Base-by-base conservation (phyloP, 2,329 filamentous ascomycete species). In the Epichloe sibirici region DNA sequence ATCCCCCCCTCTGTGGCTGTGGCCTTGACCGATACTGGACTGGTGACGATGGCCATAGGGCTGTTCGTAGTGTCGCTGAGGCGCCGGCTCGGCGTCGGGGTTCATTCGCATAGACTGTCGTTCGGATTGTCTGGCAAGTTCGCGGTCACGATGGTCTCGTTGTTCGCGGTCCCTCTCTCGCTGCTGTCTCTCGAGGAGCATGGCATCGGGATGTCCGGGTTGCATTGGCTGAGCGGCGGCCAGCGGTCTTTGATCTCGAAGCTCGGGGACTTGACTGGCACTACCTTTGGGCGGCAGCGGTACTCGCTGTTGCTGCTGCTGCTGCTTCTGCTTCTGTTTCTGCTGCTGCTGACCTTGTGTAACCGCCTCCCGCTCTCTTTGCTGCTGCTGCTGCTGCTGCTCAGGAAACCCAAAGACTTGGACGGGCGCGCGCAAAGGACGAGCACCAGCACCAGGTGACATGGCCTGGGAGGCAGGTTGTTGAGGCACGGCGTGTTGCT, bases 11-110 rank as follows among this genome's bases (percentile, higher is more conserved):
- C 74, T 64, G 6, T 70, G 60, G 12, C 51, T 64, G 6, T 70
- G 60, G 12, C 51, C 55, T 23, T 69, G 63, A 4, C 68, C 65
- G 17, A 65, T 67, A 28, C 72, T 71, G 42, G 66, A 62, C 47
- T 69, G 65, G 42, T 68, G 68, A 17, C 68, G 69, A 50, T 71
- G 66, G 17, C 66, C 63, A 51, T 71, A 77, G 0, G 68, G 48
- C 25, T 51, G 64, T 40, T 79, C 75, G 54, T 72, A 74, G 39
- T 70, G 73, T 52, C 68, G 69, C 38, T 66, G 67, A 12, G 62
- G 62, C 12, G 61, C 57, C n/a, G 62, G 61, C 45, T 78, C 76
- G 3, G 71, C 70, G 57, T 79, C 77, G 56, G 77, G 74, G 62
- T 79, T 78, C 47, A 78, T 60, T 13, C 64, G 61, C 53, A 68